Percentiles rank a stretch among this genome's conserved stretches.
Evolutionary conservation across 148 eudicot genomes (phyloP).

Genomic region (Silene conica): DNA sequence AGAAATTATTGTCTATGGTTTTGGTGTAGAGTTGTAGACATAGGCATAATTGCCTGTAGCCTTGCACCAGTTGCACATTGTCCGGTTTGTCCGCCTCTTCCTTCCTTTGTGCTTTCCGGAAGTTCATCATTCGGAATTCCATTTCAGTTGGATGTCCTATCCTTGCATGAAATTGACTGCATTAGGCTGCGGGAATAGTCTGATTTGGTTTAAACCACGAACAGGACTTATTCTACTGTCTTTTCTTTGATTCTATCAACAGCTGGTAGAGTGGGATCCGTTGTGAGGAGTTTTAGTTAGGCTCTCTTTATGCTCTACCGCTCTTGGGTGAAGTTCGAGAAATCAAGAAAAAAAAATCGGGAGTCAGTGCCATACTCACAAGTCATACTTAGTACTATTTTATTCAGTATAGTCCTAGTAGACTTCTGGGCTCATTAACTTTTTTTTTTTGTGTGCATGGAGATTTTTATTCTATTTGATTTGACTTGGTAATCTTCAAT

Average conservation of each 20-base stretch:
- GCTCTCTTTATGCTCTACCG: not conserved
- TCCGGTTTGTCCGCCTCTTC: not conserved
- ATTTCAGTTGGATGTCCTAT: not conserved
- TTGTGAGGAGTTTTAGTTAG: not conserved
- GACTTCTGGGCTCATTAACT: not conserved
- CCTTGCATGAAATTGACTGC: not conserved
- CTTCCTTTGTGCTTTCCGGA: not conserved
- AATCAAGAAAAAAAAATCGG: not conserved
- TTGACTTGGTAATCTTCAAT: not conserved
- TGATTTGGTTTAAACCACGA: not conserved
- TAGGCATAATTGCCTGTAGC: not conserved
- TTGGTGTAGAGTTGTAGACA: not conserved
- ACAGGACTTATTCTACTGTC: not conserved
- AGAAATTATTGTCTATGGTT: not conserved
- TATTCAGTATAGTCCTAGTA: not conserved
- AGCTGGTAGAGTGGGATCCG: not conserved
- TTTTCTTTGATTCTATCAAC: not conserved
- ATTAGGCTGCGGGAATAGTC: not conserved
- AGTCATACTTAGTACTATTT: not conserved
- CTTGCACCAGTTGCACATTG: not conserved
- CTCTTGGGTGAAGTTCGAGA: not conserved
- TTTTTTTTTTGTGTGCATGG: too few species aligned
- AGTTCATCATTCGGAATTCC: not conserved
- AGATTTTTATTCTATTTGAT: not conserved
- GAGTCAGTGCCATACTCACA: not conserved